Evolutionary conservation across 208 protist species (phyloP), one percentile per base, ranked within the genome.

Genomic region (Trypanosomatidae sp.): DNA sequence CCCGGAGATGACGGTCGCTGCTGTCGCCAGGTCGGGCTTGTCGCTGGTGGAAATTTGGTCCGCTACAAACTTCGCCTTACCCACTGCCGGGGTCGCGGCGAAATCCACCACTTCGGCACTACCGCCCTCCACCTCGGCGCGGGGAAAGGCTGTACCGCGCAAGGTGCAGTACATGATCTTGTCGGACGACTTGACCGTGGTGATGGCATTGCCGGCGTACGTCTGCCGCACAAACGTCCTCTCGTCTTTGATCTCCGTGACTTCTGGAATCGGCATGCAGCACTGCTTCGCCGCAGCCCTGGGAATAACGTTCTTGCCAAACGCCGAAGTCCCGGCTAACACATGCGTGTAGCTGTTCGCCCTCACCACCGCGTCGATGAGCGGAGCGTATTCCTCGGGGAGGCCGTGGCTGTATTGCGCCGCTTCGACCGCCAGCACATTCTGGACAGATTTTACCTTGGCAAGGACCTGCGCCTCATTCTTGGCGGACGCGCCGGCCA

Each of bases 201-300:
- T 85, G 59, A 99, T 87, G 25, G 98, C 98, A 80, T 99, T 99
- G 49, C 98, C 98, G 33, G 99, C 99, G 84, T 99, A 99, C 69
- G 99, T 98, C 36, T 97, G 94, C 22, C 98, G 95, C 19, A 95
- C 89, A 83, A 99, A 99, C 2, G 97, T 99, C 73, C 97, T 84
- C 55, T 91, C 91, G 59, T 80, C 75, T 77, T 98, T 84, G 36
- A 99, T 80, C 13, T 76, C 83, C 4, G 95, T 94, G 41, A 99
- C 87, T 30, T 99, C 98, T 12, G 91, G 92, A 66, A 99, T 95
- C 36, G 93, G 90, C 66, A 90, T 85, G 53, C 95, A 89, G 77
- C 99, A 90, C 8, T 96, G 82, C 69, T 84, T 74, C 28, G 94
- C 98, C 1, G 96, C 98, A 0, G 98, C 85, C 58, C 98, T 88